Evolutionary conservation across 768 basidiomycete species (phyloP).

Genomic region (Trametes sanguinea): DNA sequence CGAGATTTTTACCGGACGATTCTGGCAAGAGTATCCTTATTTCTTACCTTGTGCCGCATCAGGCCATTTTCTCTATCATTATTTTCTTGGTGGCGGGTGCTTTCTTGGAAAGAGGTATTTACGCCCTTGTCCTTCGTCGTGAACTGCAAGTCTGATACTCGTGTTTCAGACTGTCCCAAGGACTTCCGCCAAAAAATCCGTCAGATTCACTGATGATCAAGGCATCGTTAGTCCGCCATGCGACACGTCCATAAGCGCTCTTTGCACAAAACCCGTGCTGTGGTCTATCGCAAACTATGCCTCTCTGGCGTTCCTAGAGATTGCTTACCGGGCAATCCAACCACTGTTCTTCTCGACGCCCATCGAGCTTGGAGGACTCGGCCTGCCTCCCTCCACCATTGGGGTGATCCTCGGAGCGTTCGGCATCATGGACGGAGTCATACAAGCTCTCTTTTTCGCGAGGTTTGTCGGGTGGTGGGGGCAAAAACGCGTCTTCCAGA

Average conservation of each 20-base stretch:
- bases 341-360: slow-evolving; percentile 46
- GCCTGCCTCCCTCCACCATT: slow-evolving; percentile 39
- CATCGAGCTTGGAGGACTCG: slow-evolving; percentile 41
- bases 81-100: slow-evolving; percentile 29
- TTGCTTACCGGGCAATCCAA: slow-evolving; percentile 38
- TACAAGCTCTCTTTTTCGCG: slow-evolving; percentile 44
- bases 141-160: neutral
- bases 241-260: slow-evolving; percentile 21
- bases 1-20: slow-evolving; percentile 29
- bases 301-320: slow-evolving; percentile 39
- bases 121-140: neutral
- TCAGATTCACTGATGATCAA: slow-evolving; percentile 12
- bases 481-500: slow-evolving; percentile 34
- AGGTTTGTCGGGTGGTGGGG: slow-evolving; percentile 38
- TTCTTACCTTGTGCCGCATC: slow-evolving; percentile 39
- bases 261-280: slow-evolving; percentile 36
- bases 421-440: slow-evolving; percentile 40
- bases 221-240: neutral
- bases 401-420: slow-evolving; percentile 38
- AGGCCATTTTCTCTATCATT: slow-evolving; percentile 31
- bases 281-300: slow-evolving; percentile 39
- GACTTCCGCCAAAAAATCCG: slow-evolving; percentile 11
- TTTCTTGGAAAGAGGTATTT: slow-evolving; percentile 36
- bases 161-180: slow-evolving; percentile 26
- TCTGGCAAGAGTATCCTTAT: slow-evolving; percentile 39